phyloP scores from a whole-genome alignment of 352 stramenopile genomes.

The Phytophthora fragariae region DNA sequence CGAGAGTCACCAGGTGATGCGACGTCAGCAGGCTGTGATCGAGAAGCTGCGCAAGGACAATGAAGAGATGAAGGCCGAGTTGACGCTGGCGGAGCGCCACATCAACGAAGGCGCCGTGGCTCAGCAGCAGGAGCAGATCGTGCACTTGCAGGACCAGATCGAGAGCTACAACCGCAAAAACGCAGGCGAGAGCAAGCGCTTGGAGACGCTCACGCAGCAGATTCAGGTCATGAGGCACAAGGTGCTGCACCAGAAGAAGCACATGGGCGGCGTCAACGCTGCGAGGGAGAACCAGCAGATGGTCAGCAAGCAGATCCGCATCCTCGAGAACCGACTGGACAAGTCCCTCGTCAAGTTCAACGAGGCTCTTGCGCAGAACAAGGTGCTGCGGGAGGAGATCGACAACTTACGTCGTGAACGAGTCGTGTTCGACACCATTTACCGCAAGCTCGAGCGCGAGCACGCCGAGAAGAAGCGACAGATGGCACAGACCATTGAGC shows the following conservation, averaged over 20 bases:
- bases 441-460: conserved; percentile 91
- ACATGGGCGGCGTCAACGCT: conserved; percentile 97
- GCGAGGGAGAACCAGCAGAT: conserved; percentile 96
- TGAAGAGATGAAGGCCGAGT: conserved; percentile 88
- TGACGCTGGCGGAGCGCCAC: conserved; percentile 91
- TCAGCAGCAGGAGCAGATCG: conserved; percentile 86
- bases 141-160: conserved; percentile 87
- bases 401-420: conserved; percentile 94
- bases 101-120: conserved; percentile 84
- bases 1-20: conserved; percentile 94
- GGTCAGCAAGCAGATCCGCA: conserved; percentile 96
- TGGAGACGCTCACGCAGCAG: conserved; percentile 90
- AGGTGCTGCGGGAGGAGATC: conserved; percentile 92
- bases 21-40: conserved; percentile 94
- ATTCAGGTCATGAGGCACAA: conserved; percentile 89
- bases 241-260: conserved; percentile 91
- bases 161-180: conserved; percentile 91
- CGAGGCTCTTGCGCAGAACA: conserved; percentile 94
- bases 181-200: conserved; percentile 80
- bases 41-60: conserved; percentile 91
- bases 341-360: conserved; percentile 98
- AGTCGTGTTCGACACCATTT: conserved; percentile 96
- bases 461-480: conserved; percentile 96
- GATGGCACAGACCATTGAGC: conserved; percentile 96
- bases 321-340: conserved; percentile 97